Percentiles rank a stretch among this genome's conserved stretches.
Evolutionary conservation across 2,329 filamentous ascomycete genomes (phyloP).

Genomic region (Botryosphaeria dothidea): DNA sequence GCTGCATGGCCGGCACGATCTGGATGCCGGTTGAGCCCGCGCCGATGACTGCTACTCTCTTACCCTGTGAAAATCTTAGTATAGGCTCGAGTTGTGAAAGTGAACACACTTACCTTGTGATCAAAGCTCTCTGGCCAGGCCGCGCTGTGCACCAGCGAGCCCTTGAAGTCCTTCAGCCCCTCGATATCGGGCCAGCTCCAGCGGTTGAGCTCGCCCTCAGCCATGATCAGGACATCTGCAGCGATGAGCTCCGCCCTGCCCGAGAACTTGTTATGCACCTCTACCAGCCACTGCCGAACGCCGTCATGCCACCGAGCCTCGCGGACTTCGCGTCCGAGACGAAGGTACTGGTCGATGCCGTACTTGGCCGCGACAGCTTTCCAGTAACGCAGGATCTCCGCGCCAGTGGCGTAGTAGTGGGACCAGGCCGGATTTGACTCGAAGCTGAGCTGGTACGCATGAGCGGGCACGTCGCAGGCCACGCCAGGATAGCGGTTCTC

Average conservation of each 20-base stretch:
- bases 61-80: too few species aligned
- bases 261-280: too few species aligned
- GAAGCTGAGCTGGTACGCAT: neutral
- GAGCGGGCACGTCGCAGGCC: neutral
- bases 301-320: neutral
- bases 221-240: neutral
- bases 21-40: neutral
- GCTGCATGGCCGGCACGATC: neutral
- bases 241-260: too few species aligned
- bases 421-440: neutral
- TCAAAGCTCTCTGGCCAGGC: neutral
- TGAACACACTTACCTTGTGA: too few species aligned
- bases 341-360: neutral
- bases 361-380: neutral
- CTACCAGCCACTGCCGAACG: neutral
- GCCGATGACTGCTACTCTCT: neutral
- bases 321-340: neutral
- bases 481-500: neutral
- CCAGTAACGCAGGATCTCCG: neutral
- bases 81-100: too few species aligned
- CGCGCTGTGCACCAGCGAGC: neutral
- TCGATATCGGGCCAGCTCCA: neutral
- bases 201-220: neutral
- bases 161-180: neutral
- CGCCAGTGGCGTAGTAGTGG: neutral